Conservation (phyloP, 2,329 filamentous ascomycete species). For the Colletotrichum sp. region DNA sequence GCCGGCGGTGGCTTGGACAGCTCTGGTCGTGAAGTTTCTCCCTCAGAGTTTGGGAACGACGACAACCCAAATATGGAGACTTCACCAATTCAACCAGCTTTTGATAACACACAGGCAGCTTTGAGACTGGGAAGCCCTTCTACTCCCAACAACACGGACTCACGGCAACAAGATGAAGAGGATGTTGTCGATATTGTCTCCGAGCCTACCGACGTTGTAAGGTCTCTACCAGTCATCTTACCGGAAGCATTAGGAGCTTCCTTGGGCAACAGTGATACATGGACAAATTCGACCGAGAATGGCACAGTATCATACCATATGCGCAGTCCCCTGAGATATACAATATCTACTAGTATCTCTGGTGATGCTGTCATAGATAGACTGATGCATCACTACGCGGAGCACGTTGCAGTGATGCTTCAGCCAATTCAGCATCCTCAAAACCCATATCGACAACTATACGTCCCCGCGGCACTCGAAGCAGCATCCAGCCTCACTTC, state of each 20-base stretch:
- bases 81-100: not conserved
- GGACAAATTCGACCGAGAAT: not conserved
- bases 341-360: not conserved
- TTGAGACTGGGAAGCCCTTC: not conserved
- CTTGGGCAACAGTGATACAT: not conserved
- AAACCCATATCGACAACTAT: not conserved
- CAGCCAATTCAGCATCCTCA: not conserved
- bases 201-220: fast-evolving
- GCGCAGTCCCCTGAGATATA: not conserved
- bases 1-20: fast-evolving
- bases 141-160: not conserved
- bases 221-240: fast-evolving
- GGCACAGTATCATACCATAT: not conserved
- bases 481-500: not conserved
- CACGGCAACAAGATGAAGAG: not conserved
- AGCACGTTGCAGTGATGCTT: not conserved
- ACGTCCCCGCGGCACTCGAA: not conserved
- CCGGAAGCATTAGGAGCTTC: not conserved
- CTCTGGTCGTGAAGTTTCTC: fast-evolving
- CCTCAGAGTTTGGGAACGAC: not conserved
- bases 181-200: not conserved
- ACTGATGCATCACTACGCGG: not conserved
- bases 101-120: not conserved
- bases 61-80: not conserved
- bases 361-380: not conserved